Evolutionary conservation across 2,329 filamentous ascomycete genomes (phyloP), one percentile per base, ranked within the genome.

Genomic region (Hypoxylon sp.): DNA sequence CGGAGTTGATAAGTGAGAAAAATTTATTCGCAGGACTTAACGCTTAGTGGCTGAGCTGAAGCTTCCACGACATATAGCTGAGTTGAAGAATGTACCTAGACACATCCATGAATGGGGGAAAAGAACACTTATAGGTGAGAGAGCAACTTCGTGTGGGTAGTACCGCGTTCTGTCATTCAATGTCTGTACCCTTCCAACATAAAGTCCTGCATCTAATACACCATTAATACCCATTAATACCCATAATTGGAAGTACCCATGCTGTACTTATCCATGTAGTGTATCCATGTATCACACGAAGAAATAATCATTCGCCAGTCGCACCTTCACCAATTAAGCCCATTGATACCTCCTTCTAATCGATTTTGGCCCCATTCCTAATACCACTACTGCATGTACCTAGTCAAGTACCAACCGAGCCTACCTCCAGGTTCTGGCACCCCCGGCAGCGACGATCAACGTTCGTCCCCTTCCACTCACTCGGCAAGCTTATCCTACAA

Each of bases 361-460:
- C 58, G 53, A 60, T 58, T 60, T 60, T 63, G 21, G 17, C 9
- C 11, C 36, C 52, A 36, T 46, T 68, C 49, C 41, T 53, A 43
- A 55, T 55, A 49, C 62, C 43, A 45, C 62, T 50, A 45, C 55
- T 58, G 43, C 43, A 58, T 23, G 6, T 65, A 65, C 52, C 52
- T 48, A 46, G 53, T 28, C 50, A 57, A 28, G 53, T 62, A 57
- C 53, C 49, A 59, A 59, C 53, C 55, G 55, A 60, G 45, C 50
- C 45, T 57, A 65, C 56, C 61, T 32, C 52, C n/a, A n/a, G n/a
- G 21, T 23, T 48, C 61, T 53, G 43, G 34, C 61, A 58, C 50
- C 52, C n/a, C n/a, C n/a, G n/a, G n/a, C 45, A 60, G 60, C 52
- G 57, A 57, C 60, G 64, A 69, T 64, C 67, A 50, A 62, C 23